Evolutionary conservation across 768 basidiomycete genomes (phyloP).

Genomic region (Daedalea quercina): DNA sequence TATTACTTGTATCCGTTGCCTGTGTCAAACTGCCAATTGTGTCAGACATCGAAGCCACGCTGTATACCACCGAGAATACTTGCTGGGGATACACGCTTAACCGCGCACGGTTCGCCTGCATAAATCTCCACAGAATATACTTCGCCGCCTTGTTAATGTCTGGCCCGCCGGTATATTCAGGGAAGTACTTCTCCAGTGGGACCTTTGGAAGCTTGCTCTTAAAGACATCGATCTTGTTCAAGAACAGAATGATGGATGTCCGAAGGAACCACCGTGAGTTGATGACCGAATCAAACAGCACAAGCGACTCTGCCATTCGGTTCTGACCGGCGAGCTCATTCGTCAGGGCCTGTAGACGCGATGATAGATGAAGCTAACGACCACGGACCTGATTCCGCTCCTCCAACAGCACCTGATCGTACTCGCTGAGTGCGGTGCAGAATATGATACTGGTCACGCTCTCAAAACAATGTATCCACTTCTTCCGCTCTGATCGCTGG

Average conservation of each 20-base stretch:
- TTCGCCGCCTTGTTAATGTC: constrained; percentile 94
- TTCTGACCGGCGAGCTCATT: constrained; percentile 39
- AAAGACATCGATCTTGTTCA: constrained; percentile 75
- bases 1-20: constrained; percentile 84
- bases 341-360: neutral
- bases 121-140: constrained; percentile 92
- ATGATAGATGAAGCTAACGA: neutral
- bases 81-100: constrained; percentile 90
- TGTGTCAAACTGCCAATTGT: constrained; percentile 56
- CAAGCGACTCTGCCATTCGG: constrained; percentile 68
- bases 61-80: constrained; percentile 21
- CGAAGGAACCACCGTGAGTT: constrained; percentile 75
- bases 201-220: constrained; percentile 67
- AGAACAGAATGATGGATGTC: constrained; percentile 59
- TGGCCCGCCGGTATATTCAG: constrained; percentile 82
- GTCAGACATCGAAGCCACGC: neutral
- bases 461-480: constrained; percentile 64
- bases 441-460: constrained; percentile 79
- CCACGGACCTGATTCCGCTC: constrained; percentile 54
- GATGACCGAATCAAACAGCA: constrained; percentile 72
- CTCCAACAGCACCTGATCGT: constrained; percentile 67
- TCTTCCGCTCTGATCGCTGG: constrained; percentile 54
- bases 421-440: constrained; percentile 69
- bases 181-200: constrained; percentile 73
- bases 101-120: constrained; percentile 81